These are phyloP conservation scores for Botrytis deweyae DNA, from an alignment of 2,329 filamentous ascomycete species.

Conservation along the genomic window DNA sequence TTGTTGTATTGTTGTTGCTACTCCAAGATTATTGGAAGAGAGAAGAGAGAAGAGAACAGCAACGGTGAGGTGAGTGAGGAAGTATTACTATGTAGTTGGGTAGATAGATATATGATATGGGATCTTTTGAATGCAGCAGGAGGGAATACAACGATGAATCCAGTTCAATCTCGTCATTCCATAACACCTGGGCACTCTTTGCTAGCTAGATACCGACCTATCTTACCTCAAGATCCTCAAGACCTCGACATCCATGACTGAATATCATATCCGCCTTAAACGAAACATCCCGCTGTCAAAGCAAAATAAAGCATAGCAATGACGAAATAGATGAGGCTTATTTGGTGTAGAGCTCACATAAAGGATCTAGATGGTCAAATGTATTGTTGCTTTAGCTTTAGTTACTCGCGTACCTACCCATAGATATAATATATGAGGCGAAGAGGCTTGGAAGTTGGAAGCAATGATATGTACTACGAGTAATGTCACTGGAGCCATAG, in stretches of 20 bases:
- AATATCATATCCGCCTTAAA: background rate
- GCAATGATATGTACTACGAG: background rate
- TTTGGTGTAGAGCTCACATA: background rate
- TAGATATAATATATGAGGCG: background rate
- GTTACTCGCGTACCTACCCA: too few relatives aligned
- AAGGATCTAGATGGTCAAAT: background rate
- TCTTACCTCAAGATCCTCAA: background rate
- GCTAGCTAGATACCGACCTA: background rate
- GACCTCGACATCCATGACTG: background rate
- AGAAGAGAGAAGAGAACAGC: background rate
- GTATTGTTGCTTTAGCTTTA: background rate
- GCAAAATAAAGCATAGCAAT: background rate
- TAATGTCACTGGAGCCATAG: background rate
- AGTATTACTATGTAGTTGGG: background rate
- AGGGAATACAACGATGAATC: background rate
- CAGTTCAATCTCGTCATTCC: background rate
- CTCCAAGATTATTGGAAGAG: background rate
- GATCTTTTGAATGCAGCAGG: background rate
- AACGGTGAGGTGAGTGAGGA: background rate
- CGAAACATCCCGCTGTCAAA: constrained; percentile 7
- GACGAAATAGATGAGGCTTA: background rate
- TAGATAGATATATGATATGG: background rate
- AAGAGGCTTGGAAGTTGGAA: background rate
- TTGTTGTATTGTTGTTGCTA: background rate
- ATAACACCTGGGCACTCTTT: background rate